Percentiles rank a stretch among this genome's conserved stretches.
Conservation (phyloP, 768 basidiomycete genomes). For the Plicaturopsis crispa region DNA sequence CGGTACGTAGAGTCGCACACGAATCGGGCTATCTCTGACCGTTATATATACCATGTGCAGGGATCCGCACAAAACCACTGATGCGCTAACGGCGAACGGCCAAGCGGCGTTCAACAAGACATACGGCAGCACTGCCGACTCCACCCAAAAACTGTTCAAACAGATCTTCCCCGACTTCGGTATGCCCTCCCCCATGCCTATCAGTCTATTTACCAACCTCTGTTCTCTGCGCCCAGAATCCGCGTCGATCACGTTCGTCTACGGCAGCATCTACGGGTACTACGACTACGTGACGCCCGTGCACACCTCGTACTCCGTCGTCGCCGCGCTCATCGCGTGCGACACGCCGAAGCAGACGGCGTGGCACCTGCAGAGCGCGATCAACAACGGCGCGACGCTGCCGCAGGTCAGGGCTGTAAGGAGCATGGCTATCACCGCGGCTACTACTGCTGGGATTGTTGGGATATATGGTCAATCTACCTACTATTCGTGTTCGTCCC, state of each 20-base stretch:
- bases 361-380: slow-evolving; percentile 61
- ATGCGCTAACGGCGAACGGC: slow-evolving; percentile 36
- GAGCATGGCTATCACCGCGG: slow-evolving; percentile 44
- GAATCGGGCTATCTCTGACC: no score
- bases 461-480: no score
- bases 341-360: slow-evolving; percentile 55
- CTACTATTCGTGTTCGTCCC: no score
- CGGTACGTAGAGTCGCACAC: no score
- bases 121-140: slow-evolving; percentile 48
- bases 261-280: slow-evolving; percentile 49
- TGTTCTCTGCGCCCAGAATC: slow-evolving; percentile 29
- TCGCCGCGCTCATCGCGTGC: slow-evolving; percentile 51
- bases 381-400: slow-evolving; percentile 44
- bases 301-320: slow-evolving; percentile 54
- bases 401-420: slow-evolving; percentile 49
- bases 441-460: slow-evolving; percentile 39
- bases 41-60: no score
- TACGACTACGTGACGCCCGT: slow-evolving; percentile 36
- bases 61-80: slow-evolving; percentile 30
- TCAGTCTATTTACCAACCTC: not conserved
- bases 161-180: slow-evolving; percentile 59
- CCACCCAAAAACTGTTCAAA: slow-evolving; percentile 39
- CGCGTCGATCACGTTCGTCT: slow-evolving; percentile 46
- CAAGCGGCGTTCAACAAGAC: slow-evolving; percentile 34
- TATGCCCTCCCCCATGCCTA: slow-evolving; percentile 19